Evolutionary conservation across 805 yeast species (phyloP).

Genomic region (Torulaspora franciscae): DNA sequence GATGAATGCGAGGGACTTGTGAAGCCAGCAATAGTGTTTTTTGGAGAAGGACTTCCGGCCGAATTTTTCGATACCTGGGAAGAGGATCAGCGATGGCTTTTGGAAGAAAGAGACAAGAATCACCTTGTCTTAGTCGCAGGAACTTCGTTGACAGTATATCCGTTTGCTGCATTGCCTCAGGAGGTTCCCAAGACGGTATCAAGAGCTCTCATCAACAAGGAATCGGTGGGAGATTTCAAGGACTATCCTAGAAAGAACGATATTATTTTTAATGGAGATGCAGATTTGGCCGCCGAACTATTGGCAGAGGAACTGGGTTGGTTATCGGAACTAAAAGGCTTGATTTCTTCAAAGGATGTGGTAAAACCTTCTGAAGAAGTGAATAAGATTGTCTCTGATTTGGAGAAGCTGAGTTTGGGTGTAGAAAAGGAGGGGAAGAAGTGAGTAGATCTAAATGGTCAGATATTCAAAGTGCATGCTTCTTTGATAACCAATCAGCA

Average conservation of each 20-base stretch:
- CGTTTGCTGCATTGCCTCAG: slow-evolving; percentile 79
- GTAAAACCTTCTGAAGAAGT: slow-evolving; percentile 9
- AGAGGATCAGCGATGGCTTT: slow-evolving; percentile 36
- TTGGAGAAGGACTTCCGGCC: slow-evolving; percentile 81
- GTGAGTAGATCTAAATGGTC: slow-evolving; percentile 16
- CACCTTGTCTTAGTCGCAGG: slow-evolving; percentile 87
- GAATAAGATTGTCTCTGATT: slow-evolving; percentile 12
- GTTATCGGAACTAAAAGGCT: slow-evolving; percentile 48
- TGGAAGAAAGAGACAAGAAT: slow-evolving; percentile 43
- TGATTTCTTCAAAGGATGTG: slow-evolving; percentile 31
- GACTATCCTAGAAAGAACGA: slow-evolving; percentile 54
- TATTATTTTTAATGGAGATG: slow-evolving; percentile 51
- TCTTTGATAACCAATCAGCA: slow-evolving; percentile 10
- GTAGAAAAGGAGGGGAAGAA: not conserved
- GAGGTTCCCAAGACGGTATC: slow-evolving; percentile 47
- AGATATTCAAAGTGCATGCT: slow-evolving; percentile 16
- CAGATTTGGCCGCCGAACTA: slow-evolving; percentile 59
- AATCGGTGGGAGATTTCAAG: slow-evolving; percentile 68
- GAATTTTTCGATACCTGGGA: slow-evolving; percentile 70
- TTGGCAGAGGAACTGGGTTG: slow-evolving; percentile 60
- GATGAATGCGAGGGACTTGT: slow-evolving; percentile 64
- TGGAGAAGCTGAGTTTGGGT: slow-evolving; percentile 15
- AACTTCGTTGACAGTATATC: slow-evolving; percentile 82
- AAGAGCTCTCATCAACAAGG: slow-evolving; percentile 70
- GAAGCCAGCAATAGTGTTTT: slow-evolving; percentile 91